Evolutionary conservation across 2,329 filamentous ascomycete species (phyloP), one percentile per base, ranked within the genome.

Genomic region (Fusarium albidum): DNA sequence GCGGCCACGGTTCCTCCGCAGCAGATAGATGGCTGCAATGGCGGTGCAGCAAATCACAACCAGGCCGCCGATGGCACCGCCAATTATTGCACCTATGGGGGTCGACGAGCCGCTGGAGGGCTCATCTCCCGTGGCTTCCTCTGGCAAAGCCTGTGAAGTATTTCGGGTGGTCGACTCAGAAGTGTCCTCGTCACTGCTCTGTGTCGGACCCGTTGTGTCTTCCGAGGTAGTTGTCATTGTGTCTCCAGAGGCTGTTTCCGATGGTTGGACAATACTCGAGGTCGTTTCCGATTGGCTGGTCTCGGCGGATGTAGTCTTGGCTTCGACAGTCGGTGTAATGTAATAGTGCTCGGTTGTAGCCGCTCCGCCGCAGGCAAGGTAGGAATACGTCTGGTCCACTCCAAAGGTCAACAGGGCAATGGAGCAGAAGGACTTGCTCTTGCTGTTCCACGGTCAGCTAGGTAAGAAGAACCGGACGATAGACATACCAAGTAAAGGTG

Each of bases 401-500:
- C 66, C 63, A 17, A 69, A 66, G 2, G 65, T 69, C 17, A 77
- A 45, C 21, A 74, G 60, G 2, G 68, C 70, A 1, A 68, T 71
- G 2, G 72, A 75, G 39, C 73, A 76, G 46, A 65, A 33, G 8
- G 12, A 32, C 13, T 25, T 28, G 37, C 25, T 12, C 10, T 33
- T 12, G 15, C 28, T 33, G 28, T 32, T 33, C 4, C 17, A 15
- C 7, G 38, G 29, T 14, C 15, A 43, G 29, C 8, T 13, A 8
- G 21, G 15, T 3, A n/a, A 32, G 4, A 9, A 17, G 25, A 15
- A 9, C 13, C 9, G 3, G 26, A 15, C n/a, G 14, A 8, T 5
- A 28, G 31, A 41, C 63, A 18, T 61, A 75, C 74, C 73, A 77
- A 6, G 69, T 72, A 38, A 73, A 69, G 0, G 73, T 76, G 3